Evolutionary conservation across 129 eudicot genomes (phyloP), one percentile per base, ranked within the genome.

Genomic region (Mikania micrantha): DNA sequence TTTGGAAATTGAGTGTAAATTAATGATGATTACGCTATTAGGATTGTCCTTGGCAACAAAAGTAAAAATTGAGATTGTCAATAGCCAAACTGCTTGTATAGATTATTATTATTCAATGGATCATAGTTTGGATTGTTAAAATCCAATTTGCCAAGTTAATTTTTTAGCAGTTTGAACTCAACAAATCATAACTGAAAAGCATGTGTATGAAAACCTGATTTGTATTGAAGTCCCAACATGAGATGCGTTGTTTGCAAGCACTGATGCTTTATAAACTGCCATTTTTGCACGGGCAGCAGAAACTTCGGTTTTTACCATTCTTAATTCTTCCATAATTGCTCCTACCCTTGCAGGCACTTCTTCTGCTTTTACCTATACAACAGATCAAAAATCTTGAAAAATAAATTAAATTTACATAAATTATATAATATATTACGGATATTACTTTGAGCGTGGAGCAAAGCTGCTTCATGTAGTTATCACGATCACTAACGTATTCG

Each of bases 401-500:
- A n/a, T 0, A 22, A 67, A 4, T 31, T 57, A 78, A 24, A 45
- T 58, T 32, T 44, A 5, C 1, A 59, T n/a, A 38, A 15, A 24
- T 38, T 20, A 24, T 27, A 27, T 13, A 7, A 61, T 49, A 38
- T 60, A 34, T 12, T 56, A 31, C 40, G 8, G 25, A 61, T 40
- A 76, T 67, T 89, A 94, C 99, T 82, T 94, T 94, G 57, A 94
- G 97, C 44, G 90, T 77, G 72, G 97, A 90, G 84, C 99, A 94
- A n/a, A 94, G 87, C 79, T 85, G 90, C 80, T 82, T 93, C 95
- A 90, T 81, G 74, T 85, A 81, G 80, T 87, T 81, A 73, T 94
- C 99, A 62, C 99, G 80, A 34, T 88, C 69, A 75, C 68, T 75
- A 60, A 90, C 84, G 58, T 94, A 94, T 66, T 94, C 97, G 20